These are phyloP conservation scores for Oehlia diaphana DNA, from an alignment of 192 early-diverging fungal species.

Conservation along the genomic window DNA sequence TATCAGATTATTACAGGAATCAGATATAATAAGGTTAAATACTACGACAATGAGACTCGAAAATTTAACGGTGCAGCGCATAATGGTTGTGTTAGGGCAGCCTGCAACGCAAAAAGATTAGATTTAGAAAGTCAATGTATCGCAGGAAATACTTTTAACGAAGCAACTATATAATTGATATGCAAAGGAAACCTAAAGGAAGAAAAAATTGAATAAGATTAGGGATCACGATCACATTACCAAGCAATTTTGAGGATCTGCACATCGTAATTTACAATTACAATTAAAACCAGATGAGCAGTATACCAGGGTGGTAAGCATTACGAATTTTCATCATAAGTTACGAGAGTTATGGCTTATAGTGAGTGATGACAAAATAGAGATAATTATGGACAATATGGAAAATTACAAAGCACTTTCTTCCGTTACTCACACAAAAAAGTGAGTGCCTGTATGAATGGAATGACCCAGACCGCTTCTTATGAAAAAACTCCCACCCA, in stretches of 20 bases:
- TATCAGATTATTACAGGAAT: too few species aligned
- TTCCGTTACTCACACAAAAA: slow-evolving; percentile 3
- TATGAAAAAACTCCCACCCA: neutral
- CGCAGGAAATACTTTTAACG: neutral
- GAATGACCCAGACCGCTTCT: neutral
- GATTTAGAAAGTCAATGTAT: too few species aligned
- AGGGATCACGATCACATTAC: slow-evolving; percentile 14
- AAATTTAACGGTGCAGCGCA: too few species aligned
- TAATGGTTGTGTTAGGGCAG: too few species aligned
- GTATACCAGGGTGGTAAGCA: neutral
- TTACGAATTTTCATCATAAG: slow-evolving; percentile 11
- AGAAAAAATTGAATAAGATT: neutral
- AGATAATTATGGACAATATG: neutral
- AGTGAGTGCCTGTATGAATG: neutral
- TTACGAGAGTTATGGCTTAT: neutral
- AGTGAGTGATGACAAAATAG: neutral
- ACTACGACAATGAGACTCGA: too few species aligned
- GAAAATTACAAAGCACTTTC: neutral
- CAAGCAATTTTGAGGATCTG: too few species aligned
- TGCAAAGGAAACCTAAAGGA: neutral
- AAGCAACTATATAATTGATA: neutral
- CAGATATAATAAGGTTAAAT: too few species aligned
- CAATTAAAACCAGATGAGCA: neutral
- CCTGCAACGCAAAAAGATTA: too few species aligned
- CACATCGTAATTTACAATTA: slow-evolving; percentile 5